Percentiles rank a stretch among this genome's conserved stretches.
Conservation (phyloP, 129 eudicot species). For the Erigeron canadensis region DNA sequence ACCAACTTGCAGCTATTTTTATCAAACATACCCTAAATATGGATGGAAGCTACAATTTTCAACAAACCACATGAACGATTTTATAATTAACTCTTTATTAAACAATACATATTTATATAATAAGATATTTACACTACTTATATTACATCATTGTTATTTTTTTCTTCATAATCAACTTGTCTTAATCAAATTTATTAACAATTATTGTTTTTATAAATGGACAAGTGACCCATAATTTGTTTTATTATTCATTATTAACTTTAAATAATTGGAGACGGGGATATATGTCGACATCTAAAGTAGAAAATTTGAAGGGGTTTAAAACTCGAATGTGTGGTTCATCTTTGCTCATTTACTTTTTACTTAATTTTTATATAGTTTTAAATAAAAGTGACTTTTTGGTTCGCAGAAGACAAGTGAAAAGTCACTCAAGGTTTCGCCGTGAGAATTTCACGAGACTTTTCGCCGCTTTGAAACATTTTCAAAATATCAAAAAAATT, state of each 20-base stretch:
- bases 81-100: no score
- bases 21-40: no score
- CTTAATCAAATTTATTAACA: neutral
- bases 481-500: no score
- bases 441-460: no score
- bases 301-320: neutral
- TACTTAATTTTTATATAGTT: neutral
- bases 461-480: no score
- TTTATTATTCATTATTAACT: conserved; percentile 10
- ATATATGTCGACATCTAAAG: conserved; percentile 26
- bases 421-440: no score
- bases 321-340: neutral
- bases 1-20: no score
- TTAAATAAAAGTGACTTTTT: neutral
- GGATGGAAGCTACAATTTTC: no score
- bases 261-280: neutral
- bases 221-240: conserved; percentile 1
- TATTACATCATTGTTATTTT: neutral
- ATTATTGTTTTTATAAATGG: neutral
- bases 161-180: neutral
- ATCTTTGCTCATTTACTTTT: neutral
- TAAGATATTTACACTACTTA: neutral
- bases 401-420: no score
- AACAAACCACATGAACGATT: no score
- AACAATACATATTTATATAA: no score